Evolutionary conservation across 345 rosid genomes (phyloP).

Genomic region (Salix exigua): DNA sequence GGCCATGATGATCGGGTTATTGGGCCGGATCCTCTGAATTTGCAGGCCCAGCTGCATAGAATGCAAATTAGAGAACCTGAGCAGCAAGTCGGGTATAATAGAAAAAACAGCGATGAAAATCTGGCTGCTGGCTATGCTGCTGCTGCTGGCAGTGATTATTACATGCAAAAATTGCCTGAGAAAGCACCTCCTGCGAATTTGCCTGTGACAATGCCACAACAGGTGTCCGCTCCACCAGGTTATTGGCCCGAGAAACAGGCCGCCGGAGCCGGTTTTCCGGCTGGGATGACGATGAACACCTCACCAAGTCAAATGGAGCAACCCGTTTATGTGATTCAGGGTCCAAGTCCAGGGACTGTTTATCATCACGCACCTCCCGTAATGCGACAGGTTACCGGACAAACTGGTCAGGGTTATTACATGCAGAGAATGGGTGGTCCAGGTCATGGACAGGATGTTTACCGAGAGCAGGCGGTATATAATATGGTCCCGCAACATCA

Average conservation of each 20-base stretch:
- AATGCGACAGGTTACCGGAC: conserved; percentile 46
- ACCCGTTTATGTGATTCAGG: conserved; percentile 55
- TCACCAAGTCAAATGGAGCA: conserved; percentile 42
- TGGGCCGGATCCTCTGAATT: conserved; percentile 43
- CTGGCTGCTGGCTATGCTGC: conserved; percentile 35
- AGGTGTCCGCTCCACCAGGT: conserved; percentile 35
- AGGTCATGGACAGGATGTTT: conserved; percentile 38
- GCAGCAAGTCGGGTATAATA: conserved; percentile 33
- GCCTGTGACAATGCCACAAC: conserved; percentile 27
- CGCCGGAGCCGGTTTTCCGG: conserved; percentile 41
- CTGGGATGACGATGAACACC: conserved; percentile 29
- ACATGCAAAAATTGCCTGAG: conserved; percentile 46
- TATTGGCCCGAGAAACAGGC: conserved; percentile 64
- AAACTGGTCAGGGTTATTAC: conserved; percentile 66
- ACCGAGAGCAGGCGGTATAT: conserved; percentile 69
- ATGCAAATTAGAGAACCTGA: conserved; percentile 59
- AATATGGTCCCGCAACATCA: conserved; percentile 43
- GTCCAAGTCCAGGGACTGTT: conserved; percentile 33
- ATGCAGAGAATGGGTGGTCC: conserved; percentile 49
- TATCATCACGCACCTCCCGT: conserved; percentile 46
- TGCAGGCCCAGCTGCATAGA: conserved; percentile 68
- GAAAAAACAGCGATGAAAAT: conserved; percentile 47
- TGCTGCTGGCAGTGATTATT: conserved; percentile 39
- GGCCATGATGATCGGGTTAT: conserved; percentile 34
- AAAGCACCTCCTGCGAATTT: conserved; percentile 26